Evolutionary conservation across 31 red algal species (phyloP).

Genomic region (Porphyra umbilicalis): DNA sequence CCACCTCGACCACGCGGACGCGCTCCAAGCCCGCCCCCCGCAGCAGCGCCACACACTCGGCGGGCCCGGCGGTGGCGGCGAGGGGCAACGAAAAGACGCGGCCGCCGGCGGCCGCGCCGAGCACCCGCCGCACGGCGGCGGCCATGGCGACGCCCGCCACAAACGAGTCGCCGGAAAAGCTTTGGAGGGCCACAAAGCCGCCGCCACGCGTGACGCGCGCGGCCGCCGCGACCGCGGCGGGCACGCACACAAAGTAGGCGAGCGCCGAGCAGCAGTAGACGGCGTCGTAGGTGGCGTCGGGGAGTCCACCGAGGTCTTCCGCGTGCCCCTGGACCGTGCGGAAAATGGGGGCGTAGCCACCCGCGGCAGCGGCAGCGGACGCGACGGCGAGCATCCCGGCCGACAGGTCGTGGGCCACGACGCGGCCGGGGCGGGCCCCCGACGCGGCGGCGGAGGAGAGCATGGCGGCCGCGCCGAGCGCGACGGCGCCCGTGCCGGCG

Average conservation of each 20-base stretch:
- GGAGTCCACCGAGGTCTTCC: constrained; percentile 16
- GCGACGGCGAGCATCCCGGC: background rate
- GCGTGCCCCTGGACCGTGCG: constrained; percentile 22
- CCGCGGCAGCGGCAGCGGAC: background rate
- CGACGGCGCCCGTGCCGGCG: background rate
- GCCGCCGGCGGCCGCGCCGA: background rate
- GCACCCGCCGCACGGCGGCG: constrained; percentile 1
- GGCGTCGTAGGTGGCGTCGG: background rate
- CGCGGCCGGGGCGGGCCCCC: background rate
- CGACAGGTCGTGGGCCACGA: background rate
- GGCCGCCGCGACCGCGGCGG: constrained; percentile 1
- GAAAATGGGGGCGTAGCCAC: background rate
- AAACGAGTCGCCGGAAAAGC: constrained; percentile 28
- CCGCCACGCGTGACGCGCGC: constrained; percentile 11
- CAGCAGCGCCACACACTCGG: constrained; percentile 17
- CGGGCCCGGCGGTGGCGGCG: constrained; percentile 8
- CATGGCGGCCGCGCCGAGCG: background rate
- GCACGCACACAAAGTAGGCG: constrained; percentile 31
- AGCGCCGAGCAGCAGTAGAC: constrained; percentile 28
- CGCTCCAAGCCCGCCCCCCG: constrained; percentile 21
- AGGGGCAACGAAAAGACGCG: constrained; percentile 20
- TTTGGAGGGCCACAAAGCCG: constrained; percentile 28
- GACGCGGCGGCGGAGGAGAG: background rate
- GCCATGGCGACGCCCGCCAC: constrained; percentile 22
- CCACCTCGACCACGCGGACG: constrained; percentile 1